Conservation (phyloP, 192 early-diverging fungal genomes). For the Kickxella alabastrina region DNA sequence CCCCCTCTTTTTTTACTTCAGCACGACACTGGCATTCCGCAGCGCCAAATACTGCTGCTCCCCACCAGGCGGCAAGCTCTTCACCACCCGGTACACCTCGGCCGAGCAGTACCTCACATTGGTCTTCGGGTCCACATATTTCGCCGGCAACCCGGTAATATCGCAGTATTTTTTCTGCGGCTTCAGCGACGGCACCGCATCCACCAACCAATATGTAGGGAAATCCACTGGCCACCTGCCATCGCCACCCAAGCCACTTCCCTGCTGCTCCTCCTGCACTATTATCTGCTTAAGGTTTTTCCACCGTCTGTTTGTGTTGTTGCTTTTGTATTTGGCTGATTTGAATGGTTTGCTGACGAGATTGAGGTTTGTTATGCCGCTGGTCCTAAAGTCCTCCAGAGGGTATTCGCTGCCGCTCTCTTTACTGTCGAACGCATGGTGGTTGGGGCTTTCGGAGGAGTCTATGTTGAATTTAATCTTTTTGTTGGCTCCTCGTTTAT, state of each 20-base stretch:
- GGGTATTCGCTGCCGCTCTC: too few relatives aligned
- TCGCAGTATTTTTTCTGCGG: constrained; percentile 92
- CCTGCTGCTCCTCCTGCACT: constrained; percentile 67
- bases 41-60: constrained; percentile 77
- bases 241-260: too few relatives aligned
- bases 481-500: constrained; percentile 38
- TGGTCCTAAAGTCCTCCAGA: constrained; percentile 28
- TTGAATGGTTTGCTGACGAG: constrained; percentile 69
- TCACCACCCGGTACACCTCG: constrained; percentile 75
- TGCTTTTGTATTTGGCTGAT: constrained; percentile 57
- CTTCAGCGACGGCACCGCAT: constrained; percentile 75
- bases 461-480: too few relatives aligned
- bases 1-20: constrained; percentile 57
- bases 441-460: too few relatives aligned
- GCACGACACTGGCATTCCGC: constrained; percentile 73
- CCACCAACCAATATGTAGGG: constrained; percentile 75
- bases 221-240: constrained; percentile 57
- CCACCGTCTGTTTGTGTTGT: constrained; percentile 61
- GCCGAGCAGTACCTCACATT: constrained; percentile 75
- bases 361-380: constrained; percentile 42
- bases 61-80: constrained; percentile 65
- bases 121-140: constrained; percentile 86
- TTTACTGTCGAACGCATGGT: too few relatives aligned
- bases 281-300: constrained; percentile 82
- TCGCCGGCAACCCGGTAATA: constrained; percentile 80